These are phyloP conservation scores for Volvariella volvacea DNA, from an alignment of 1,284 basidiomycete species.

Conservation along the genomic window DNA sequence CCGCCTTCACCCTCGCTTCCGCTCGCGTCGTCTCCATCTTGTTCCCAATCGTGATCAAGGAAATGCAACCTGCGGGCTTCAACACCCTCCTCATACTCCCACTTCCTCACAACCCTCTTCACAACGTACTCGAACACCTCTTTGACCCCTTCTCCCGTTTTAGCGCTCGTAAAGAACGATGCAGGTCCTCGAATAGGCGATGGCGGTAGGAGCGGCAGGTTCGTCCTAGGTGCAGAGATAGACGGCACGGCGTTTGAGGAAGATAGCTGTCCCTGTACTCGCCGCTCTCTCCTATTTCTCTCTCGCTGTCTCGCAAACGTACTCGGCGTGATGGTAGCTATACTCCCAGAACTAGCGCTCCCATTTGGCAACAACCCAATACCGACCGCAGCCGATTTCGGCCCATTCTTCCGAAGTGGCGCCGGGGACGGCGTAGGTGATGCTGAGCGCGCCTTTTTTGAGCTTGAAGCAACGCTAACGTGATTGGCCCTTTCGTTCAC, in stretches of 20 bases:
- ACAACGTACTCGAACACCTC: slow-evolving; percentile 69
- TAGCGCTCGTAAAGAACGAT: slow-evolving; percentile 68
- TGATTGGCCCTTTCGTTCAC: too few species aligned
- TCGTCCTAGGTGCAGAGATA: background rate
- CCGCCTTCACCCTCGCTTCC: too few species aligned
- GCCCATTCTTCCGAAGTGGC: too few species aligned
- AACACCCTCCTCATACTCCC: slow-evolving; percentile 54
- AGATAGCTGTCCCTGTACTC: too few species aligned
- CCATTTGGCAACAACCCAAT: background rate
- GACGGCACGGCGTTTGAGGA: background rate
- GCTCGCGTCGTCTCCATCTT: too few species aligned
- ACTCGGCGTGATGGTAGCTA: slow-evolving; percentile 56
- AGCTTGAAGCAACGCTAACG: too few species aligned
- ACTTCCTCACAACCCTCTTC: slow-evolving; percentile 44
- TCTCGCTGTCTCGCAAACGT: slow-evolving; percentile 32
- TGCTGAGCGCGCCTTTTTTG: too few species aligned
- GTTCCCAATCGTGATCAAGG: slow-evolving; percentile 10
- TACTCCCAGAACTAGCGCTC: slow-evolving; percentile 40
- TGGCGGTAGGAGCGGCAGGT: slow-evolving; percentile 16
- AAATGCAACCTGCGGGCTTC: slow-evolving; percentile 20
- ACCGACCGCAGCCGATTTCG: too few species aligned
- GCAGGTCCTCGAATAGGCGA: slow-evolving; percentile 45
- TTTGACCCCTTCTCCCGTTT: slow-evolving; percentile 61
- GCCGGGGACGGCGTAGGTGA: too few species aligned
- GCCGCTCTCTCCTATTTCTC: slow-evolving; percentile 5